Base-by-base conservation (phyloP, 768 basidiomycete genomes). In the Auricularia auricula-judae region DNA sequence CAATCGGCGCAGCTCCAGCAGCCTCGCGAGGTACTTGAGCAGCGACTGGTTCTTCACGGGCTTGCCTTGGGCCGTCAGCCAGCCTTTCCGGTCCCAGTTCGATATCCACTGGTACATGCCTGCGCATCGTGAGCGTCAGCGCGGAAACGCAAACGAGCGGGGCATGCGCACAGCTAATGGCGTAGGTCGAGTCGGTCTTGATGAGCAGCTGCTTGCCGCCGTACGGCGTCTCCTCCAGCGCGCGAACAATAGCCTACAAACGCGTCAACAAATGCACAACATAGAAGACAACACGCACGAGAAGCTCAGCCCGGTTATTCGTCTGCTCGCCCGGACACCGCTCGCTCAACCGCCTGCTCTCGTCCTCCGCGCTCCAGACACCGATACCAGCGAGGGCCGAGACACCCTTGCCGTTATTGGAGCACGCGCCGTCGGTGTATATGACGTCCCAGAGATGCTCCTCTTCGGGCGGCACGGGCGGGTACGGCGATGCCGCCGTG, bases 371-470 rank as follows among this genome's bases (percentile, higher is more conserved):
- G 90, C 91, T 97, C 85, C 86, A 98, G 0, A 98, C 91, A 0
- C 95, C 95, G 51, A 93, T 75, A 1, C 95, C 95, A 1, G 92
- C 95, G 51, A 82, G 47, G 18, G 39, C 68, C 0, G 88, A 81
- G 1, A 81, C 84, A 2, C 35, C 36, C 70, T 85, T 75, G 0
- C 95, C 95, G 71, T 98, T 98, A 1, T 86, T 84, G 70, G 83
- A 84, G 67, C 92, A 93, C 3, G 93, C 88, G 11, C 95, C 95
- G 73, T 98, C 95, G n/a, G 82, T 87, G 69, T 91, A 96, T 1
- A 93, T 93, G 11, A 88, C 76, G 51, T 76, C 73, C 68, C 72
- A 76, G 2, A 71, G 72, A 2, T 44, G 61, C 64, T 73, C 75
- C 33, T 77, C 73, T 10, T 67, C 39, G 39, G 2, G 8, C 7